Base-by-base conservation (phyloP, 2,329 filamentous ascomycete genomes). In the Venturia carpophila region DNA sequence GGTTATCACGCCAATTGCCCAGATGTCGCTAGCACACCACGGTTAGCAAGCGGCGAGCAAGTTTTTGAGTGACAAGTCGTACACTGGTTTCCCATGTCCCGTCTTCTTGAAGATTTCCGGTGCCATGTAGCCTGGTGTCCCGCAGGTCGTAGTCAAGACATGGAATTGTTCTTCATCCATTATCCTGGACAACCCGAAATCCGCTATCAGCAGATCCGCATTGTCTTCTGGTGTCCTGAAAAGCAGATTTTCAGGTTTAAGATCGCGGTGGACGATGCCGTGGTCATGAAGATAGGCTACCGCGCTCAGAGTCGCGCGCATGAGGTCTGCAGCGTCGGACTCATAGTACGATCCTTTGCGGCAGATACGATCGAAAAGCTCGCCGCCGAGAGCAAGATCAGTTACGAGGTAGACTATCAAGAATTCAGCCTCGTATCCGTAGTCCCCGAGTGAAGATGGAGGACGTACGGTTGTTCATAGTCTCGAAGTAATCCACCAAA, bases 151-250 rank as follows among this genome's bases (percentile, higher is more conserved):
- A 13, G 94, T 99, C 68, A 99, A 80, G 39, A 97, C 93, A 74
- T 97, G 94, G 77, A 97, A 97, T 74, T 96, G 91, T 77, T 97
- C 92, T 78, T 97, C 94, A 73, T 99, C 94, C 93, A 99, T 97
- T 78, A 99, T 97, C 66, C 94, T 86, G 34, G 89, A 94, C 62
- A 99, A 81, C 11, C 94, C 94, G 76, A 99, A 99, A 75, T 99
- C 94, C 68, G 94, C 94, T 74, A 99, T 99, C 66, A 99, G 81
- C 39, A 99, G 83, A 77, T 99, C 94, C 60, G 94, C 92, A 73
- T 97, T 97, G 76, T 99, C 94, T 77, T 99, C 94, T 39, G 94
- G 94, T 0, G 94, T 97, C 70, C 94, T 86, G 80, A 99, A 99
- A 30, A 99, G 84, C 6, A 99, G 82, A 74, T 99, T 97, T 78